Percentiles rank a stretch among this genome's conserved stretches.
phyloP scores from a whole-genome alignment of 2,329 filamentous ascomycete species.

The Diaporthe ampelina region DNA sequence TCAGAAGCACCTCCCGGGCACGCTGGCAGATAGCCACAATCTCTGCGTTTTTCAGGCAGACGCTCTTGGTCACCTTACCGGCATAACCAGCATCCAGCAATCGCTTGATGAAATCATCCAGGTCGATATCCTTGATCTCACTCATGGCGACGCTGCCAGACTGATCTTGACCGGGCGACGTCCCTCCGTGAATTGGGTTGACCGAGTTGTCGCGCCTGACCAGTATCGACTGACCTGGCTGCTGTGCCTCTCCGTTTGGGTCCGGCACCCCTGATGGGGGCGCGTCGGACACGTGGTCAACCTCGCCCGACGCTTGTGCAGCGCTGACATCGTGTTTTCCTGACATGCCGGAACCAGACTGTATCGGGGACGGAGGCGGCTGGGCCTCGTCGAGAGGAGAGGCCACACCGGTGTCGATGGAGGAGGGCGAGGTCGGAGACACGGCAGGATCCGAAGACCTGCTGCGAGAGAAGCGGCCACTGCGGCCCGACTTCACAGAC shows the following conservation, averaged over 20 bases:
- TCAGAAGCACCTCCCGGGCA: slow-evolving; percentile 89
- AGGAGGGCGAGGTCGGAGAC: slow-evolving; percentile 57
- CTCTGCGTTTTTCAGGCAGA: slow-evolving; percentile 97
- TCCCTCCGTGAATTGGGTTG: slow-evolving; percentile 71
- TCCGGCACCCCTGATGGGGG: slow-evolving; percentile 79
- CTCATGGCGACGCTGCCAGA: slow-evolving; percentile 79
- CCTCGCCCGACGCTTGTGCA: slow-evolving; percentile 88
- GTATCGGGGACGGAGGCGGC: slow-evolving; percentile 88
- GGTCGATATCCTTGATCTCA: slow-evolving; percentile 90
- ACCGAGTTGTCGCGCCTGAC: slow-evolving; percentile 82
- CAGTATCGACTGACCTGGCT: slow-evolving; percentile 90
- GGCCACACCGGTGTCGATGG: slow-evolving; percentile 57
- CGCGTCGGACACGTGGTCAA: slow-evolving; percentile 93
- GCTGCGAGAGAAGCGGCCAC: slow-evolving; percentile 63
- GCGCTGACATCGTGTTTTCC: slow-evolving; percentile 84
- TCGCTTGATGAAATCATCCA: slow-evolving; percentile 97
- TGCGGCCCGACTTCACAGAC: slow-evolving; percentile 80
- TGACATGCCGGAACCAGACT: slow-evolving; percentile 79
- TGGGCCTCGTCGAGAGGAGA: slow-evolving; percentile 65
- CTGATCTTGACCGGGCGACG: slow-evolving; percentile 65
- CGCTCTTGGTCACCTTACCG: slow-evolving; percentile 96
- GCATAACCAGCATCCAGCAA: slow-evolving; percentile 95
- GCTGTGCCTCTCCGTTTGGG: slow-evolving; percentile 70
- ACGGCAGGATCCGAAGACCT: slow-evolving; percentile 60
- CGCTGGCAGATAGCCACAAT: slow-evolving; percentile 94